Evolutionary conservation across 306 rosid species (phyloP).

Genomic region (Hippophae rhamnoides): DNA sequence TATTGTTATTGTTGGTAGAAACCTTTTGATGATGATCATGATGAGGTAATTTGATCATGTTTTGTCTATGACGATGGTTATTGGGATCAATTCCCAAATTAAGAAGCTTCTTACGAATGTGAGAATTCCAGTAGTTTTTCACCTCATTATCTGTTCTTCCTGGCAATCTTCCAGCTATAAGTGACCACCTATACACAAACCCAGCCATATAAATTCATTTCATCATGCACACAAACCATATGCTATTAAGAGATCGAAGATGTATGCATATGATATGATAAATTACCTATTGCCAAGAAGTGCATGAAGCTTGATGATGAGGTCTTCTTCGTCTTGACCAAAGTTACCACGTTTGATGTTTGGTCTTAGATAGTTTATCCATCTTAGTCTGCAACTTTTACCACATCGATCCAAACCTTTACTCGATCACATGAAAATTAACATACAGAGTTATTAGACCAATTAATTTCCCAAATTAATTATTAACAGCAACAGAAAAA

Average conservation of each 20-base stretch:
- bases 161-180: constrained; percentile 58
- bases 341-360: constrained; percentile 64
- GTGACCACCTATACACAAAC: constrained; percentile 40
- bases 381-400: constrained; percentile 71
- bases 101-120: constrained; percentile 40
- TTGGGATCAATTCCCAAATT: constrained; percentile 52
- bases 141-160: constrained; percentile 57
- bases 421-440: too few relatives aligned
- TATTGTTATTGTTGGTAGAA: neutral
- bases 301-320: constrained; percentile 67
- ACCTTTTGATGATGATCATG: neutral
- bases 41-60: constrained; percentile 2
- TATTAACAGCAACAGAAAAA: too few relatives aligned
- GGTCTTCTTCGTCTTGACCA: constrained; percentile 70
- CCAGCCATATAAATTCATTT: neutral
- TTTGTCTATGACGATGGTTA: constrained; percentile 35
- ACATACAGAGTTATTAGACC: too few relatives aligned
- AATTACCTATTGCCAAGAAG: constrained; percentile 67
- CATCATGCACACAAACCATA: neutral
- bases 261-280: neutral
- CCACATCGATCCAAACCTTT: constrained; percentile 64
- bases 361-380: constrained; percentile 63
- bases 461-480: too few relatives aligned
- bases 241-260: neutral
- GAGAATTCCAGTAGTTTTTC: constrained; percentile 63